Base-by-base conservation (phyloP, 2,329 filamentous ascomycete genomes). In the Ophiosphaerella narmari region DNA sequence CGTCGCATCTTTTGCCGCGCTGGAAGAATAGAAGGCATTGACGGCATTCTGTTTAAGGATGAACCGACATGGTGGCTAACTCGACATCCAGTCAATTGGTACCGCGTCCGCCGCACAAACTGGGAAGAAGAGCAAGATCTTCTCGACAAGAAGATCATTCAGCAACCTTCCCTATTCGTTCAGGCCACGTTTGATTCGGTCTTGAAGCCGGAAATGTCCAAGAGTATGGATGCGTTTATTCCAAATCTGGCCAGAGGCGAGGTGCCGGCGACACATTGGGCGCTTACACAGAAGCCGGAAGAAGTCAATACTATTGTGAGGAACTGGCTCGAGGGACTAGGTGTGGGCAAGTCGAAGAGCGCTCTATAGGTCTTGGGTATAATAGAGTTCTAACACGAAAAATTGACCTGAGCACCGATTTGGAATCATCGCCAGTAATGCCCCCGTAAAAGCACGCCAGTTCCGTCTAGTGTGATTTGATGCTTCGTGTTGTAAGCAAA, bases 191-290 rank as follows among this genome's bases (percentile, higher is more conserved):
- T 80, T 39, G 94, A 99, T 71, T 62, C 65, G 0, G 89, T 92
- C 1, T 77, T 97, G 59, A 88, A 86, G 48, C 86, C 89, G 0
- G 76, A 80, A 34, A 83, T 97, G 82, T 82, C 87, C 1, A 75
- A 73, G 21, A 82, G 83, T 0, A 96, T 96, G 90, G 86, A 86
- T 16, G 77, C 79, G 57, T 76, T 78, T 55, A 84, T 93, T 52
- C 81, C 83, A 2, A 80, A 84, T 39, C 73, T 95, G 65, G 88
- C 83, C 7, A 79, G 81, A 52, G 80, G 76, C 7, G 83, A 89
- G 68, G 86, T 96, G 46, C 74, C 86, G 32, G 81, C 87, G 0
- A 78, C 81, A 14, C 94, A 97, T 74, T 97, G 93, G 93, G 89
- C 87, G 39, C 75, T 96, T 68, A 86, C 85, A 78, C 84, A 96